phyloP scores from a whole-genome alignment of 2,329 filamentous ascomycete genomes.

The Penicillium sclerotigenum region DNA sequence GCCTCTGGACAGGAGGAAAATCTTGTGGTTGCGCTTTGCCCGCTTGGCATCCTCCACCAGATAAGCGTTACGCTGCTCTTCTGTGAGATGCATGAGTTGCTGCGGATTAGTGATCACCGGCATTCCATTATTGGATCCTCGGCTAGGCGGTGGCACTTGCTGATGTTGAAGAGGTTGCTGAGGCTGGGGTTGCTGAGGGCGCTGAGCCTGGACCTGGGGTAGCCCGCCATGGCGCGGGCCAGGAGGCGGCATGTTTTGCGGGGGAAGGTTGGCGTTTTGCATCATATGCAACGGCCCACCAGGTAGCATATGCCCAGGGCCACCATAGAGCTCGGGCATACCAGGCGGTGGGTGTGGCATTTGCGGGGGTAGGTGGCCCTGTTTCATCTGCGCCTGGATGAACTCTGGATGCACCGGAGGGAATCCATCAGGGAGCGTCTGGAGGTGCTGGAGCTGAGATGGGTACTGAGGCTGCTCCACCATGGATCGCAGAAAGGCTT shows the following conservation, averaged over 20 bases:
- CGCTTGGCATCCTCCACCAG: conserved; percentile 89
- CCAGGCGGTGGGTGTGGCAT: conserved; percentile 40
- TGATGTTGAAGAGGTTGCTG: conserved; percentile 34
- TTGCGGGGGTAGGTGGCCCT: conserved; percentile 37
- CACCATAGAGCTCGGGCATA: conserved; percentile 42
- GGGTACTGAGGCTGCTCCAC: conserved; percentile 30
- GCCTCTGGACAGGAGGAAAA: conserved; percentile 85
- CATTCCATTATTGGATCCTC: conserved; percentile 39
- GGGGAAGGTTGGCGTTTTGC: conserved; percentile 70
- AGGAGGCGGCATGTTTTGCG: conserved; percentile 42
- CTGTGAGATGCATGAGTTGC: conserved; percentile 72
- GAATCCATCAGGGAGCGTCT: conserved; percentile 31
- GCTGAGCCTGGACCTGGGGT: conserved; percentile 37
- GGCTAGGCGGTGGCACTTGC: conserved; percentile 37
- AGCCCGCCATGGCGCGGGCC: conserved; percentile 36
- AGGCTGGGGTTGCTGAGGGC: conserved; percentile 30
- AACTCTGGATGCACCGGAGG: conserved; percentile 44
- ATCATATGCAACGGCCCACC: conserved; percentile 68
- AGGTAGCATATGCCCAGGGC: conserved; percentile 47
- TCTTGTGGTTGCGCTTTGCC: conserved; percentile 97
- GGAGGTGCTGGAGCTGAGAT: conserved; percentile 35
- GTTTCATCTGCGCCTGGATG: conserved; percentile 44
- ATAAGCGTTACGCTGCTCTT: conserved; percentile 79
- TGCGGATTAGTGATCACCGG: conserved; percentile 65
- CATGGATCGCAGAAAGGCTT: conserved; percentile 29